These are phyloP conservation scores for Diaporthe capsici DNA, from an alignment of 2,329 filamentous ascomycete genomes.

Conservation along the genomic window DNA sequence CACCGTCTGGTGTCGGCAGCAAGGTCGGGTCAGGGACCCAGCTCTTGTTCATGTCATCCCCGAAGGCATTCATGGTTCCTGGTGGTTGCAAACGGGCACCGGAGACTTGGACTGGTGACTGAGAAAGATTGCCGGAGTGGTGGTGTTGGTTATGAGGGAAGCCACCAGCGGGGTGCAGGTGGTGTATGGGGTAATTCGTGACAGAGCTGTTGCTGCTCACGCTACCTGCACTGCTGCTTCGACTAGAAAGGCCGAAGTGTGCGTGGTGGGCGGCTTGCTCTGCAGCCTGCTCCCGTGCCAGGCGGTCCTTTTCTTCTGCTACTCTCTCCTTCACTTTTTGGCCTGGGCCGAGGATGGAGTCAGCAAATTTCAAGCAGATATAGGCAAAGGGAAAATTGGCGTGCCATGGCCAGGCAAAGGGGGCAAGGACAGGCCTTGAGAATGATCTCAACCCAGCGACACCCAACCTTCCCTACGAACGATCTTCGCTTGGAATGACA, in stretches of 20 bases:
- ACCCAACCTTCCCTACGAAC: background rate
- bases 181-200: conserved; percentile 22
- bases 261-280: conserved; percentile 22
- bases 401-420: background rate
- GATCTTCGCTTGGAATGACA: background rate
- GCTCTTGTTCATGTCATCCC: conserved; percentile 21
- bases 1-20: conserved; percentile 22
- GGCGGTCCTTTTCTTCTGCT: conserved; percentile 21
- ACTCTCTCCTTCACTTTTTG: conserved; percentile 30
- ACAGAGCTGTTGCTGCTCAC: conserved; percentile 29
- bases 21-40: conserved; percentile 24
- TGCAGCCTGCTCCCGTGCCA: conserved; percentile 20
- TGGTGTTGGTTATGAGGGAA: conserved; percentile 12
- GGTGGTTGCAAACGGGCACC: conserved; percentile 2
- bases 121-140: background rate
- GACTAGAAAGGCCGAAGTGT: conserved; percentile 9
- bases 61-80: conserved; percentile 15
- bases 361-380: background rate
- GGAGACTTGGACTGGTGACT: conserved; percentile 1
- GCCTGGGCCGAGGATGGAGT: background rate
- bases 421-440: background rate
- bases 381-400: background rate
- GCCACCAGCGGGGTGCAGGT: background rate
- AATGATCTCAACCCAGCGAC: background rate
- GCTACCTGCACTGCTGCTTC: conserved; percentile 21